Percentiles rank a stretch among this genome's conserved stretches.
Evolutionary conservation across 2,329 filamentous ascomycete species (phyloP).

Genomic region (Clarireedia homoeocarpa): DNA sequence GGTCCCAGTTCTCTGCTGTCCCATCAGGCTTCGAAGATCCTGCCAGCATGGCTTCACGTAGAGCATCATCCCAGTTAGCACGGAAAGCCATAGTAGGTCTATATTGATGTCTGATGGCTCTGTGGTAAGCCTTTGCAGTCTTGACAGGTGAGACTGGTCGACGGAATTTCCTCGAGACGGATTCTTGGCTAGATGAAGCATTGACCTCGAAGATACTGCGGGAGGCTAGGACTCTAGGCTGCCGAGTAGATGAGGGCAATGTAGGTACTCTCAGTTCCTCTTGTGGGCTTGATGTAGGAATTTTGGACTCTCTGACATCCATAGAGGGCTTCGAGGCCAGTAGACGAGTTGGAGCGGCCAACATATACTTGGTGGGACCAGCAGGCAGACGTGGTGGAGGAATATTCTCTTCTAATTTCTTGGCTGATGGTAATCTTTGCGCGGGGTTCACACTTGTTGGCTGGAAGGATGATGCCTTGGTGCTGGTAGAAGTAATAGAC

Average conservation of each 20-base stretch:
- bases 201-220: slow-evolving; percentile 21
- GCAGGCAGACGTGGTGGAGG: slow-evolving; percentile 8
- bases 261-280: not conserved
- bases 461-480: slow-evolving; percentile 26
- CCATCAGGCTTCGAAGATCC: slow-evolving; percentile 4
- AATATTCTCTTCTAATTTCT: slow-evolving; percentile 6
- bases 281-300: not conserved
- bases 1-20: slow-evolving; percentile 14
- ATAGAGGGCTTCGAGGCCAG: not conserved
- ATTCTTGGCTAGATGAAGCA: not conserved
- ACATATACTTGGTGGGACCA: slow-evolving; percentile 13
- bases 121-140: slow-evolving; percentile 2
- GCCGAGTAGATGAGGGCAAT: slow-evolving; percentile 15
- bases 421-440: slow-evolving; percentile 13
- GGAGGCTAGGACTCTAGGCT: slow-evolving; percentile 23
- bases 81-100: slow-evolving; percentile 11
- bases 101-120: slow-evolving; percentile 15
- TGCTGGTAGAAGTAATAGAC: slow-evolving; percentile 27
- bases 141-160: not conserved
- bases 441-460: not conserved
- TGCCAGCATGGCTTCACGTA: slow-evolving; percentile 21
- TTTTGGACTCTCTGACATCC: too few relatives aligned
- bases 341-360: slow-evolving; percentile 12
- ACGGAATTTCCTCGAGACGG: slow-evolving; percentile 7
- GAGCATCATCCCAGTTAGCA: slow-evolving; percentile 22